Conservation (phyloP, 2,329 filamentous ascomycete genomes). For the Chaetomiaceae sp. region DNA sequence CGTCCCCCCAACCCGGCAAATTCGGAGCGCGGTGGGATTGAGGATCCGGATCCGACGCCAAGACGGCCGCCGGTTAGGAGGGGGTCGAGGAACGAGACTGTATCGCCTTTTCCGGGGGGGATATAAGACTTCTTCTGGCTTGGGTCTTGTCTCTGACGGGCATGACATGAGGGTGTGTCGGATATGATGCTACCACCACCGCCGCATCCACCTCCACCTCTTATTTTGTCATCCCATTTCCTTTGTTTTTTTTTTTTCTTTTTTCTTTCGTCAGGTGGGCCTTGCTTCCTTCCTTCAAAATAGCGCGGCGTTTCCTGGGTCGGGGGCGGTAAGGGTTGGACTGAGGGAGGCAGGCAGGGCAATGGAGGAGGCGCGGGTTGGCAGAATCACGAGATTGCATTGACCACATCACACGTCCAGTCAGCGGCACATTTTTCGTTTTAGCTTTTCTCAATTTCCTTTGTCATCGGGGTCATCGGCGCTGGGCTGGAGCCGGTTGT, state of each 20-base stretch:
- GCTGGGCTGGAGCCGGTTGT: neutral
- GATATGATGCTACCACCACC: conserved; percentile 11
- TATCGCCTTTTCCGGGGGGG: conserved; percentile 22
- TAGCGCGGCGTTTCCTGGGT: conserved; percentile 18
- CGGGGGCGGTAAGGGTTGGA: conserved; percentile 3
- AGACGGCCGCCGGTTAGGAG: conserved; percentile 20
- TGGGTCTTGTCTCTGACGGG: no score
- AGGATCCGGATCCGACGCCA: conserved; percentile 27
- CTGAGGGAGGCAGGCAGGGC: neutral
- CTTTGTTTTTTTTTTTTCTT: neutral
- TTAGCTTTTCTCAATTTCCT: no score
- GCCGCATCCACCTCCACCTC: neutral
- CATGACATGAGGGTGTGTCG: no score
- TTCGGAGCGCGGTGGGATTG: neutral
- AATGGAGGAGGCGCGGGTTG: neutral
- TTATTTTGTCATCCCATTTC: neutral
- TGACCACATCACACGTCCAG: no score
- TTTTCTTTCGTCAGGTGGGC: neutral
- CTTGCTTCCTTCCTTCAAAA: neutral
- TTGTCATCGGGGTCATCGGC: no score
- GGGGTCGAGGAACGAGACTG: conserved; percentile 12
- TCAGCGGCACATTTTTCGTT: no score
- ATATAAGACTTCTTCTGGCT: no score
- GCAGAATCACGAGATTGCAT: no score
- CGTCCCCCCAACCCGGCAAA: conserved; percentile 18